Percentiles rank a stretch among this genome's conserved stretches.
These are phyloP conservation scores for Fonsecaea monophora DNA, from an alignment of 2,329 filamentous ascomycete genomes.

Conservation along the genomic window DNA sequence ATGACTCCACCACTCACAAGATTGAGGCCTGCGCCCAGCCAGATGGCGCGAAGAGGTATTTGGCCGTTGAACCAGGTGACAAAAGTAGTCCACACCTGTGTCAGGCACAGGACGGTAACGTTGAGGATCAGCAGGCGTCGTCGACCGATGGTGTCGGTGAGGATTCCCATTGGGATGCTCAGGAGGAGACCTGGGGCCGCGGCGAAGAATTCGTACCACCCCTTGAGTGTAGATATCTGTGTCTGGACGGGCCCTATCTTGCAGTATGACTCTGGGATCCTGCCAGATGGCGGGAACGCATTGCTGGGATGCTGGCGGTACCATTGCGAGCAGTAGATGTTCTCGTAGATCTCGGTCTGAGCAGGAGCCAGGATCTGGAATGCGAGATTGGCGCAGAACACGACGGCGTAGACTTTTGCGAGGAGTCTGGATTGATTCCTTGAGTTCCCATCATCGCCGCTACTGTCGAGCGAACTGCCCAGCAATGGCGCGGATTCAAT, in stretches of 20 bases:
- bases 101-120: conserved; percentile 44
- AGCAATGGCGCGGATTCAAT: conserved; percentile 6
- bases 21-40: conserved; percentile 56
- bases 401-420: conserved; percentile 48
- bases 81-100: conserved; percentile 27
- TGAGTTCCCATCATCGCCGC: neutral
- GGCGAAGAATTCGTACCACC: conserved; percentile 59
- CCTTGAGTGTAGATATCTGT: conserved; percentile 58
- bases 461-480: neutral
- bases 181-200: conserved; percentile 52
- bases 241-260: conserved; percentile 58
- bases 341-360: conserved; percentile 57
- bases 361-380: conserved; percentile 54
- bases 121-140: conserved; percentile 52
- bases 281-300: conserved; percentile 51
- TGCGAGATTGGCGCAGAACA: conserved; percentile 54
- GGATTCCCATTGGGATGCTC: conserved; percentile 57
- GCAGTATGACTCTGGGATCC: conserved; percentile 57
- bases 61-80: conserved; percentile 49
- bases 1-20: conserved; percentile 57
- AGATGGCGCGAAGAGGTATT: conserved; percentile 56
- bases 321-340: conserved; percentile 56
- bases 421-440: conserved; percentile 3
- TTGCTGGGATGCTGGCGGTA: conserved; percentile 52
- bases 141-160: conserved; percentile 57